Conservation (phyloP, 106 monocot species). For the Dactylorhiza incarnata region DNA sequence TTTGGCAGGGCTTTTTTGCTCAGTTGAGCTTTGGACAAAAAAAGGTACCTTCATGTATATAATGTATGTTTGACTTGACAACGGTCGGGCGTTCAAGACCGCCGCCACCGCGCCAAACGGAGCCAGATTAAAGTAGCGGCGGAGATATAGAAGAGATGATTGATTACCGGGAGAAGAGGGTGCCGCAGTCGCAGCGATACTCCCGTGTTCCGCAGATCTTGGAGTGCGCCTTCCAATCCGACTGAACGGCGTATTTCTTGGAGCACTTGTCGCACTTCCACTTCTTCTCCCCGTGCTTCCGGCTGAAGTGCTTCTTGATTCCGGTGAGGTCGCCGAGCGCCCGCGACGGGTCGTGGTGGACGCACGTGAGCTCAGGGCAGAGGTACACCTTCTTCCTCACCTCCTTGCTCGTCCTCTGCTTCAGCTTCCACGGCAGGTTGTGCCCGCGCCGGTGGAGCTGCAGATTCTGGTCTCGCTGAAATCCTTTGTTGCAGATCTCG, state of each 20-base stretch:
- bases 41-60: too few species aligned
- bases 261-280: slow-evolving; percentile 72
- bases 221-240: slow-evolving; percentile 62
- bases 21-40: too few species aligned
- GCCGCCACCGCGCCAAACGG: too few species aligned
- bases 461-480: slow-evolving; percentile 7
- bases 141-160: too few species aligned
- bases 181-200: slow-evolving; percentile 62
- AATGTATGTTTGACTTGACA: too few species aligned
- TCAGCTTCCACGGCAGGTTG: slow-evolving; percentile 13
- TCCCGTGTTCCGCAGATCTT: slow-evolving; percentile 60
- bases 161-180: slow-evolving; percentile 51
- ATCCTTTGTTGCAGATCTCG: slow-evolving; percentile 8
- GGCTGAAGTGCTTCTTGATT: slow-evolving; percentile 65
- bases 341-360: slow-evolving; percentile 51
- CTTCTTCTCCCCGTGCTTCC: slow-evolving; percentile 77
- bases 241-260: slow-evolving; percentile 69
- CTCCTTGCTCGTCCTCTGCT: slow-evolving; percentile 23
- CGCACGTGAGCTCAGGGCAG: slow-evolving; percentile 45
- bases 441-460: slow-evolving; percentile 9
- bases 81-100: too few species aligned
- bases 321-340: slow-evolving; percentile 66
- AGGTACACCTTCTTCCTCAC: slow-evolving; percentile 63
- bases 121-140: too few species aligned
- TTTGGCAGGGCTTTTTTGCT: too few species aligned